A percentile compares a stretch with the other conserved stretches of the same genome.
phyloP scores from a whole-genome alignment of 805 yeast species.

The Kluyveromyces nonfermentans region DNA sequence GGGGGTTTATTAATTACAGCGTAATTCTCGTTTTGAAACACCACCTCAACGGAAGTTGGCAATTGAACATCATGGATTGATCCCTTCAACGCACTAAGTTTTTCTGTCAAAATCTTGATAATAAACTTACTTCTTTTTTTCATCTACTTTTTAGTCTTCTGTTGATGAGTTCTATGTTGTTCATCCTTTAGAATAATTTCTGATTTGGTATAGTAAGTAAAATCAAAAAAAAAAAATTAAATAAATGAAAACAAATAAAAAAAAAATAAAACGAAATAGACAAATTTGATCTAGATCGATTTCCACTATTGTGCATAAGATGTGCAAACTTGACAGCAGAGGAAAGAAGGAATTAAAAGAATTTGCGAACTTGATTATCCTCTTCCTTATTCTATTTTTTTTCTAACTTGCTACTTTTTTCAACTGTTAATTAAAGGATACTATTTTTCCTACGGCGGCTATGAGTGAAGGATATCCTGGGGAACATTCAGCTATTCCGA shows the following conservation, averaged over 20 bases:
- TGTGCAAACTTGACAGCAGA: too few relatives aligned
- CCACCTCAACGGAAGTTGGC: neutral
- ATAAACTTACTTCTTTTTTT: neutral
- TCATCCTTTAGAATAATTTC: neutral
- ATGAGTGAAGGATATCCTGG: constrained; percentile 24
- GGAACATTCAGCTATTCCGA: constrained; percentile 20
- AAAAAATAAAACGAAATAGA: too few relatives aligned
- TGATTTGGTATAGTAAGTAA: neutral
- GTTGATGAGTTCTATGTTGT: neutral
- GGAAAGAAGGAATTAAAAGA: too few relatives aligned
- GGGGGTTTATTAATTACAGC: constrained; percentile 31
- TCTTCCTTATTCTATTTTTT: too few relatives aligned
- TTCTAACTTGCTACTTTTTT: too few relatives aligned
- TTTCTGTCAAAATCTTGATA: neutral
- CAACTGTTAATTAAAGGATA: too few relatives aligned
- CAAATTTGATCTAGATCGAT: too few relatives aligned
- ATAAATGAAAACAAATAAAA: neutral
- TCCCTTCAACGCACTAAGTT: neutral
- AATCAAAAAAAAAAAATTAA: too few relatives aligned
- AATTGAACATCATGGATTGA: neutral
- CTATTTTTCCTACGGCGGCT: constrained; percentile 16
- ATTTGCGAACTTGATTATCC: too few relatives aligned
- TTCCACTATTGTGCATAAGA: too few relatives aligned
- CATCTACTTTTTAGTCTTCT: neutral
- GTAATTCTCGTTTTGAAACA: constrained; percentile 14